A percentile compares a stretch with the other conserved stretches of the same genome.
phyloP scores from a whole-genome alignment of 768 basidiomycete genomes.

The Pleurotus djamor region DNA sequence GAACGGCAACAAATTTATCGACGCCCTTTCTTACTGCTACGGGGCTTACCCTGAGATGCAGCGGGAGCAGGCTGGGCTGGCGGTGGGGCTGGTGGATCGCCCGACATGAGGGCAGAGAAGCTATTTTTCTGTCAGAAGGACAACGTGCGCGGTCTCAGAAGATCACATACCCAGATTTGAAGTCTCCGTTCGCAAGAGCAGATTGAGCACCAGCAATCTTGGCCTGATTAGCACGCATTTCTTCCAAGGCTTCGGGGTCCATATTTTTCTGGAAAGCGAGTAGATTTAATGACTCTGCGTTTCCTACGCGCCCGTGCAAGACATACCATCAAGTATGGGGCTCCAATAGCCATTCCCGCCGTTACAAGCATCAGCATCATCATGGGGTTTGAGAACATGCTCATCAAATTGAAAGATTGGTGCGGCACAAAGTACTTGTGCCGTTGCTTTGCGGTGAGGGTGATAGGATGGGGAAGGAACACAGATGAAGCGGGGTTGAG shows the following conservation, averaged over 20 bases:
- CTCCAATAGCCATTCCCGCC: constrained; percentile 64
- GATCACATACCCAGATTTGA: constrained; percentile 48
- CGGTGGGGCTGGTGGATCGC: neutral
- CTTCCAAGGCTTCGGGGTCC: constrained; percentile 68
- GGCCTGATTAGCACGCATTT: constrained; percentile 60
- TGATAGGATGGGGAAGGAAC: constrained; percentile 60
- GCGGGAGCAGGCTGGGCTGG: neutral
- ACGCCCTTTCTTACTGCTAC: constrained; percentile 5
- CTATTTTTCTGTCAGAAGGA: neutral
- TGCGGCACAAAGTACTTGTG: constrained; percentile 65
- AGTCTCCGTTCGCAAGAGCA: constrained; percentile 56
- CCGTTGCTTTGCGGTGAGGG: constrained; percentile 50
- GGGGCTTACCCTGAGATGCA: neutral
- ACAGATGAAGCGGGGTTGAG: constrained; percentile 54
- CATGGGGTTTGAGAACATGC: constrained; percentile 84
- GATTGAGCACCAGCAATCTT: constrained; percentile 53
- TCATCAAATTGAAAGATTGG: constrained; percentile 71
- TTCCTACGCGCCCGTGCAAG: neutral
- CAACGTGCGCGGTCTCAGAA: neutral
- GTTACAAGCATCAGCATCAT: constrained; percentile 74
- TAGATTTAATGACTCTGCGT: constrained; percentile 7
- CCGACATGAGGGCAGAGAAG: constrained; percentile 3
- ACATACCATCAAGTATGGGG: constrained; percentile 75
- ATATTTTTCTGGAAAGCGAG: constrained; percentile 60
- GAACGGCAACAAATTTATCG: neutral